Conservation (phyloP, 805 yeast species). For the Pichia nanzhaoensis region DNA sequence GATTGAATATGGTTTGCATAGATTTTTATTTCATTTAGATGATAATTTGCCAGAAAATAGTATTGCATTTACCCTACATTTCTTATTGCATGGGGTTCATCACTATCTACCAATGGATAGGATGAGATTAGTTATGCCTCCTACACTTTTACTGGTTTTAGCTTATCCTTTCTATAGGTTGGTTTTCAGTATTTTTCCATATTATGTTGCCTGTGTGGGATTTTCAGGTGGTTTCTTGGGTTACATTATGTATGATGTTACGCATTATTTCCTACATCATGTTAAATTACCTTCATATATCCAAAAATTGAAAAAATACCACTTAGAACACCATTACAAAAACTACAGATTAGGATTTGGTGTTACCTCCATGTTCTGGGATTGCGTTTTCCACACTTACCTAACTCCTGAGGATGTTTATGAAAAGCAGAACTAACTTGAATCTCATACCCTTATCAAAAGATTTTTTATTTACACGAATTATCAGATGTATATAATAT, state of each 20-base stretch:
- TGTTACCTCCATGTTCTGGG: conserved; percentile 93
- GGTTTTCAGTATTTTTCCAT: conserved; percentile 74
- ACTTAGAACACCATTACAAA: conserved; percentile 95
- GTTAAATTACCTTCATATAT: conserved; percentile 68
- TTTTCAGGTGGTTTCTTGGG: conserved; percentile 97
- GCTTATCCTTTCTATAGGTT: conserved; percentile 75
- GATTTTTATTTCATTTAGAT: conserved; percentile 92
- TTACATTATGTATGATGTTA: conserved; percentile 82
- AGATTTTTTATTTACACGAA: not conserved
- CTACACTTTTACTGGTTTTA: conserved; percentile 67
- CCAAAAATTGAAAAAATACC: conserved; percentile 80
- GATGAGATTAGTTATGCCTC: conserved; percentile 92
- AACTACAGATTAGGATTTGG: conserved; percentile 97
- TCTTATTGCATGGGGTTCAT: conserved; percentile 90
- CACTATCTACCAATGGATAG: conserved; percentile 98
- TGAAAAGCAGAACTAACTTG: conserved; percentile 33
- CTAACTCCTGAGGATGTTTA: conserved; percentile 43
- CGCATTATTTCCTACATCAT: conserved; percentile 95
- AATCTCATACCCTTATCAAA: not conserved
- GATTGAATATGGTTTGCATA: conserved; percentile 79
- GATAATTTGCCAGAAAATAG: conserved; percentile 76
- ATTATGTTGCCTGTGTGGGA: conserved; percentile 79
- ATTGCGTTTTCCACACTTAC: conserved; percentile 78
- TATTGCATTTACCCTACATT: conserved; percentile 72
- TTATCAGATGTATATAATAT: not conserved